Evolutionary conservation across 345 rosid genomes (phyloP), one percentile per base, ranked within the genome.

Genomic region (Ailanthus altissimus): DNA sequence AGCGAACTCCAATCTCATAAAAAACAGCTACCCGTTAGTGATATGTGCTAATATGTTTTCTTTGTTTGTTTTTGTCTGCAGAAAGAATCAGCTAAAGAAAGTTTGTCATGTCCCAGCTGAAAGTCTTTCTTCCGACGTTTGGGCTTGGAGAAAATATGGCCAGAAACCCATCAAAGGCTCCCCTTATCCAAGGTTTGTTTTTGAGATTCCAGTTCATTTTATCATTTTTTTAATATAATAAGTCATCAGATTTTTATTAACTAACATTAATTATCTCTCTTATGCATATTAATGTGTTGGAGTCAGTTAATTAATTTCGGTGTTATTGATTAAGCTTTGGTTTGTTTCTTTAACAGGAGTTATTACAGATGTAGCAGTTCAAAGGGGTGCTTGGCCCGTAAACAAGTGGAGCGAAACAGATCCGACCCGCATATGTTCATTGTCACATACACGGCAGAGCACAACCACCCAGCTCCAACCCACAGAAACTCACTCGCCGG

Each of bases 61-160:
- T 45, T 49, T 62, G 8, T 54, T 70, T 56, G 20, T 45, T 14
- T 21, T 5, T 8, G 53, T 53, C 7, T 70, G 32, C 91, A 96
- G 99, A 80, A 96, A 96, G 91, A 91, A 86, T 83, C 98, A 89
- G 76, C 84, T 85, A 69, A 93, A 96, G 86, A 92, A 83, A 85
- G 91, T 94, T 57, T 91, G 97, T 77, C 95, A 96, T 65, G 98
- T 96, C 28, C 95, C 97, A 64, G 97, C 93, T 26, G 99, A 92
- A 58, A 87, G 88, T 69, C 85, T 96, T 21, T 89, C 94, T 84
- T 88, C 97, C 28, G 99, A 94, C 76, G 89, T 92, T 61, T 96
- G 99, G 99, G 97, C 99, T 40, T 96, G 99, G 98, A 88, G 98
- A 40, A 97, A 97, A 86, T 97, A 97, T 77, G 99, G 99, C 56